Evolutionary conservation across 352 stramenopile genomes (phyloP).

Genomic region (Phytophthora sp.): DNA sequence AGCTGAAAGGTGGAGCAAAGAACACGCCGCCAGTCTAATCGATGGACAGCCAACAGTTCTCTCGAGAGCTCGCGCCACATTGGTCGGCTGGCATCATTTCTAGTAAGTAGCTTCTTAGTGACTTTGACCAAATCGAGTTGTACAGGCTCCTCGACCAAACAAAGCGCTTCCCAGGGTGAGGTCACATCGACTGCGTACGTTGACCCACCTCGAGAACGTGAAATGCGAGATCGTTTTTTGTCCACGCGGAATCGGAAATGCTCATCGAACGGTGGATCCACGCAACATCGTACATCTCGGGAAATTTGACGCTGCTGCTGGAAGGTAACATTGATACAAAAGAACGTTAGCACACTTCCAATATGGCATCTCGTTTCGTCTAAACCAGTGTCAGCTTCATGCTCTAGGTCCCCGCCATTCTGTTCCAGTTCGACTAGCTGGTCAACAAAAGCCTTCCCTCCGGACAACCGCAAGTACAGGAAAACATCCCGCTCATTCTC

Average conservation of each 20-base stretch:
- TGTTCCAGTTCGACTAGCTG: constrained; percentile 46
- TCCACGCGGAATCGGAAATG: constrained; percentile 65
- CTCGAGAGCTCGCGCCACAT: constrained; percentile 52
- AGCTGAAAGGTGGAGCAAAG: constrained; percentile 75
- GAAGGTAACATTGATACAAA: constrained; percentile 60
- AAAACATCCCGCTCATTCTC: constrained; percentile 27
- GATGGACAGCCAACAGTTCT: constrained; percentile 72
- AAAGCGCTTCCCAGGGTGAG: constrained; percentile 70
- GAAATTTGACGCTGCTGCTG: constrained; percentile 59
- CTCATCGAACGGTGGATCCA: constrained; percentile 78
- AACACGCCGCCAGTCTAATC: constrained; percentile 79
- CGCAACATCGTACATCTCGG: constrained; percentile 46
- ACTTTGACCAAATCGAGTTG: constrained; percentile 71
- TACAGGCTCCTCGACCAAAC: constrained; percentile 64
- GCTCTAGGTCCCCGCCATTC: neutral
- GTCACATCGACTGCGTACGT: constrained; percentile 65
- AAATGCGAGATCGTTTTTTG: constrained; percentile 30
- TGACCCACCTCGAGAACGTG: constrained; percentile 25
- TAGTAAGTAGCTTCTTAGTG: constrained; percentile 47
- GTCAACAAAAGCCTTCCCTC: constrained; percentile 79
- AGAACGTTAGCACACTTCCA: constrained; percentile 54
- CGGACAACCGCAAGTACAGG: constrained; percentile 63
- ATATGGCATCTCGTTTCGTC: constrained; percentile 36
- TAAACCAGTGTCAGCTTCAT: constrained; percentile 19
- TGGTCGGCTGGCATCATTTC: constrained; percentile 11